Evolutionary conservation across 116 monocot genomes (phyloP).

Genomic region (Thalassia testudinum): DNA sequence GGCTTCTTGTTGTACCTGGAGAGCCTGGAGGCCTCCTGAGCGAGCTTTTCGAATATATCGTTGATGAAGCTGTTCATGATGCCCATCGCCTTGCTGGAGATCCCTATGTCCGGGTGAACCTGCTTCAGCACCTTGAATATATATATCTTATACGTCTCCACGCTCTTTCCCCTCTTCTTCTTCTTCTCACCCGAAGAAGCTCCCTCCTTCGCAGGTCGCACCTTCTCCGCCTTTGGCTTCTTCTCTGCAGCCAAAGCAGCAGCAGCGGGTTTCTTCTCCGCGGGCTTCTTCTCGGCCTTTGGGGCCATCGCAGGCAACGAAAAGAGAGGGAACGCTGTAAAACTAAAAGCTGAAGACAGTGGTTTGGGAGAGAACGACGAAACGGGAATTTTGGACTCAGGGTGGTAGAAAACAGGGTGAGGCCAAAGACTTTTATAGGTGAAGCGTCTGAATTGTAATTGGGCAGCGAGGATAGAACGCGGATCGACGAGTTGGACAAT

Average conservation of each 20-base stretch:
- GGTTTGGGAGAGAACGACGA: constrained; percentile 4
- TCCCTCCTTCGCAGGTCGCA: too few species aligned
- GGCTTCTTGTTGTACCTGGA: constrained; percentile 80
- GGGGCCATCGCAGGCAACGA: too few species aligned
- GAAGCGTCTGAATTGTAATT: too few species aligned
- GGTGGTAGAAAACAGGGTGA: not conserved
- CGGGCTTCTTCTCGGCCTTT: too few species aligned
- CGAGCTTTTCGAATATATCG: constrained; percentile 56
- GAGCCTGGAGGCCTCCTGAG: constrained; percentile 32
- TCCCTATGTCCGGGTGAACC: constrained; percentile 68
- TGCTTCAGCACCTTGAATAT: constrained; percentile 60
- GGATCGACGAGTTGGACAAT: too few species aligned
- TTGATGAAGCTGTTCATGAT: constrained; percentile 60
- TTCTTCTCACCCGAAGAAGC: too few species aligned
- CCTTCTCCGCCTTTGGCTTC: too few species aligned
- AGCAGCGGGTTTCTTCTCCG: constrained; percentile 6
- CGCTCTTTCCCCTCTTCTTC: constrained; percentile 22
- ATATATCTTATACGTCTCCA: constrained; percentile 56
- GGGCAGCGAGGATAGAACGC: too few species aligned
- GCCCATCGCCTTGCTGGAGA: constrained; percentile 57
- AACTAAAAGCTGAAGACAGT: too few species aligned
- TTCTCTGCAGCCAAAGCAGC: too few species aligned
- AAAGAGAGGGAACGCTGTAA: too few species aligned
- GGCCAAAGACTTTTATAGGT: not conserved
- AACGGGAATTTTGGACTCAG: not conserved